Percentiles rank a stretch among this genome's conserved stretches.
phyloP scores from a whole-genome alignment of 2,329 filamentous ascomycete genomes.

The Shiraia bambusicola region DNA sequence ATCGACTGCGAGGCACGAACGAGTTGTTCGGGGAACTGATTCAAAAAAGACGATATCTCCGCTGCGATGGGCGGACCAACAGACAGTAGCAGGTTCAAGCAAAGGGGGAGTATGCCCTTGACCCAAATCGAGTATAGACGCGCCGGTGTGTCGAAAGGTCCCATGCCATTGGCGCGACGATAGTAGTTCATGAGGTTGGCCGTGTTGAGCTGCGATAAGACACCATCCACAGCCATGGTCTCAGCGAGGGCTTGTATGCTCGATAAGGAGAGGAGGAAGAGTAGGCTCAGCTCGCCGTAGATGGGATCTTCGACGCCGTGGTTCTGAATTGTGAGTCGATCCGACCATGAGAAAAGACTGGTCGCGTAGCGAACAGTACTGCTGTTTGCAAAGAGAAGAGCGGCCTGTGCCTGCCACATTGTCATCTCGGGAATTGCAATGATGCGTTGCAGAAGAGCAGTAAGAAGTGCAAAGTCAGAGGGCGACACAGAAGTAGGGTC shows the following conservation, averaged over 20 bases:
- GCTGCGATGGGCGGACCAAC: conserved; percentile 79
- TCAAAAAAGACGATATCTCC: conserved; percentile 84
- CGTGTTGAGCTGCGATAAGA: conserved; percentile 76
- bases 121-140: conserved; percentile 90
- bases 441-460: conserved; percentile 82
- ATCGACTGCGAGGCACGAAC: conserved; percentile 71
- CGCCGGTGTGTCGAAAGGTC: conserved; percentile 73
- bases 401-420: conserved; percentile 57
- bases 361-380: conserved; percentile 78
- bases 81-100: conserved; percentile 81
- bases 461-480: conserved; percentile 83
- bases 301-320: conserved; percentile 73
- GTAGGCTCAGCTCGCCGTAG: conserved; percentile 87
- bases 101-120: conserved; percentile 80
- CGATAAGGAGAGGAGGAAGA: conserved; percentile 86
- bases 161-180: conserved; percentile 66
- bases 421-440: conserved; percentile 75
- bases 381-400: conserved; percentile 56
- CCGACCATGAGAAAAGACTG: conserved; percentile 91
- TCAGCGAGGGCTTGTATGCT: conserved; percentile 79
- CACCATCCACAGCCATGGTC: conserved; percentile 82
- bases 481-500: conserved; percentile 65
- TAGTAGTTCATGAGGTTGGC: conserved; percentile 79
- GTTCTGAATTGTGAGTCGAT: conserved; percentile 65
- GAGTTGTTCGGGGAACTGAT: conserved; percentile 82